Evolutionary conservation across 2,329 filamentous ascomycete genomes (phyloP), one percentile per base, ranked within the genome.

Genomic region (Ascochyta clinopodiicola): DNA sequence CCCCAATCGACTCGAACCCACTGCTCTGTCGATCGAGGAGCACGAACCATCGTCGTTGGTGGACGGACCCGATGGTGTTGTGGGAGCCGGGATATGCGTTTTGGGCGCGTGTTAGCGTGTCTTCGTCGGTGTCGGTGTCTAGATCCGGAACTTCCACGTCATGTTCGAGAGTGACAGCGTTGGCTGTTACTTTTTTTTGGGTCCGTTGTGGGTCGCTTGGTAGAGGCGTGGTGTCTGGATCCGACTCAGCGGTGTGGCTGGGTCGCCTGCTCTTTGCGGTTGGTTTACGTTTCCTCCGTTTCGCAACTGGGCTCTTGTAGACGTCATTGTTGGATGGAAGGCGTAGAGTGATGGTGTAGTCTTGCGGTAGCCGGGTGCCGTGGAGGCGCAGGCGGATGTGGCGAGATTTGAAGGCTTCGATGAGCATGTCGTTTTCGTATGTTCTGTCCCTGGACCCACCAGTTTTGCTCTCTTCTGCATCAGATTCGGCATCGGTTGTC

Each of bases 31-130:
- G 78, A 64, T 90, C 88, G 1, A 91, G 76, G 6, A 83, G 83
- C n/a, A 89, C 65, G 55, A 84, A 89, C 88, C 87, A 91, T 37
- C 80, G 78, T 8, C 87, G 81, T 69, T 90, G 87, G 62, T 90
- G 83, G 3, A 90, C 77, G 34, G 87, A 89, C 8, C 82, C 84
- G 35, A 90, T 86, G 3, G 80, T 84, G 64, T 91, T 90, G 0
- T 65, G 78, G 0, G 88, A 85, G 3, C 88, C 88, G 0, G 82
- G 75, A 64, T 91, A 90, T 2, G 88, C 86, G 64, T 91, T 91
- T 9, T 82, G 84, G 2, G 70, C 69, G 9, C 85, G 81, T 29
- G 88, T 79, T 7, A 25, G 38, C 2, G 54, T 36, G 8, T 82
- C 73, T 59, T 61, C 54, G 10, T 56, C 58, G 0, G 36, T 21